phyloP scores from a whole-genome alignment of 257 asterid species.

The Plantago ovata region DNA sequence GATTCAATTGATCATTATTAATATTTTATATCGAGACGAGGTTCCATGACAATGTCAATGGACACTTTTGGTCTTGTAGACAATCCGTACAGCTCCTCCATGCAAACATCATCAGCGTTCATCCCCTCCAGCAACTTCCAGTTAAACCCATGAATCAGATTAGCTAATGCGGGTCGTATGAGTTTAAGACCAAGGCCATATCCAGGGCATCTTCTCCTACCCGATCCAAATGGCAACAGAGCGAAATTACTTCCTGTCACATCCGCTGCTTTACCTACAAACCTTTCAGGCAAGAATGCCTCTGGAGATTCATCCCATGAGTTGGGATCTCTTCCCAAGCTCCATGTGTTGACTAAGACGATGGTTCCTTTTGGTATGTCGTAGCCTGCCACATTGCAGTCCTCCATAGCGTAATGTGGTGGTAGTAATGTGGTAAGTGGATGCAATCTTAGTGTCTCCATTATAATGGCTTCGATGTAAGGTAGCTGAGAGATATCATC shows the following conservation, averaged over 20 bases:
- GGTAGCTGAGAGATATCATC: background rate
- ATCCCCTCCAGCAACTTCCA: background rate
- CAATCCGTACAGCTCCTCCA: too few species aligned
- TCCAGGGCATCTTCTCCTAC: conserved; percentile 10
- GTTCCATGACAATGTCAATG: too few species aligned
- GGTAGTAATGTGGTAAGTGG: conserved; percentile 11
- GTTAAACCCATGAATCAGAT: background rate
- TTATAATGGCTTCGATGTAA: conserved; percentile 16
- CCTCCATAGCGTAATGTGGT: conserved; percentile 14
- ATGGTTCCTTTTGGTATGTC: conserved; percentile 7
- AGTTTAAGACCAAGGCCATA: conserved; percentile 15
- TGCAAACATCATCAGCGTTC: background rate
- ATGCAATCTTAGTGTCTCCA: conserved; percentile 15
- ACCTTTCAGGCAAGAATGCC: conserved; percentile 4
- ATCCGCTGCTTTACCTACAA: conserved; percentile 3
- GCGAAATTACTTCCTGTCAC: conserved; percentile 13
- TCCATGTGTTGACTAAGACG: conserved; percentile 7
- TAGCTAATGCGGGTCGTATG: background rate
- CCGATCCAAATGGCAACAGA: conserved; percentile 9
- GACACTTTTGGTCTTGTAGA: too few species aligned
- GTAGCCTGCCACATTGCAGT: conserved; percentile 2
- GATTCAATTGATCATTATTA: too few species aligned
- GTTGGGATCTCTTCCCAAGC: conserved; percentile 13
- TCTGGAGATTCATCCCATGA: conserved; percentile 3
- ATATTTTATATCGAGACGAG: too few species aligned